Evolutionary conservation across 805 yeast genomes (phyloP).

Genomic region (Yarrowia sp.): DNA sequence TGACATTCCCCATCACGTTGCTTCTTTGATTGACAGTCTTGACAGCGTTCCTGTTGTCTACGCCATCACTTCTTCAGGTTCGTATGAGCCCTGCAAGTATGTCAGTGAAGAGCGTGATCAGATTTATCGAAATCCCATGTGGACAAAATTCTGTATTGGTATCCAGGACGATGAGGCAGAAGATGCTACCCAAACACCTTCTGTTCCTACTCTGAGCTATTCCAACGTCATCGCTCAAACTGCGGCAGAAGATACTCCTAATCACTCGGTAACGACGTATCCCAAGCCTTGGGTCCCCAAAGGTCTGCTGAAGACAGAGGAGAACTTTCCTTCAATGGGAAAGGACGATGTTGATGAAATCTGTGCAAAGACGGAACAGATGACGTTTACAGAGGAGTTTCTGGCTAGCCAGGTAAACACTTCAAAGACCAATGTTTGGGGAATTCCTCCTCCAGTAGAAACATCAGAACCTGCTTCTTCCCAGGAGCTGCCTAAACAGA

Average conservation of each 20-base stretch:
- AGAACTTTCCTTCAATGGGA: background rate
- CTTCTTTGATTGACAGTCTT: background rate
- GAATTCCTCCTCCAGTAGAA: background rate
- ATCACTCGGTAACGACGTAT: background rate
- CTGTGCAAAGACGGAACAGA: background rate
- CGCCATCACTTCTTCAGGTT: background rate
- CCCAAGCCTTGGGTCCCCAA: conserved; percentile 2
- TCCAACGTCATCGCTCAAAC: no score
- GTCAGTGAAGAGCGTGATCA: background rate
- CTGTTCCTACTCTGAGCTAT: no score
- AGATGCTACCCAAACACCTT: no score
- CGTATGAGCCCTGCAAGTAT: background rate
- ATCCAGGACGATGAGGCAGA: background rate
- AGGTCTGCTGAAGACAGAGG: background rate
- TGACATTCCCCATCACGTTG: background rate
- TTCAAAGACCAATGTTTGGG: background rate
- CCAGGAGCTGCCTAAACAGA: background rate
- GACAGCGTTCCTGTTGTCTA: background rate
- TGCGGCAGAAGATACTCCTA: background rate
- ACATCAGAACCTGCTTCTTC: background rate
- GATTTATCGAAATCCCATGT: background rate
- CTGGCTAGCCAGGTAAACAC: background rate
- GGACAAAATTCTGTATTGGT: background rate
- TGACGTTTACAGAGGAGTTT: background rate
- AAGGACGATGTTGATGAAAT: background rate